Base-by-base conservation (phyloP, 1,284 basidiomycete genomes). In the Marasmius tenuissimus region DNA sequence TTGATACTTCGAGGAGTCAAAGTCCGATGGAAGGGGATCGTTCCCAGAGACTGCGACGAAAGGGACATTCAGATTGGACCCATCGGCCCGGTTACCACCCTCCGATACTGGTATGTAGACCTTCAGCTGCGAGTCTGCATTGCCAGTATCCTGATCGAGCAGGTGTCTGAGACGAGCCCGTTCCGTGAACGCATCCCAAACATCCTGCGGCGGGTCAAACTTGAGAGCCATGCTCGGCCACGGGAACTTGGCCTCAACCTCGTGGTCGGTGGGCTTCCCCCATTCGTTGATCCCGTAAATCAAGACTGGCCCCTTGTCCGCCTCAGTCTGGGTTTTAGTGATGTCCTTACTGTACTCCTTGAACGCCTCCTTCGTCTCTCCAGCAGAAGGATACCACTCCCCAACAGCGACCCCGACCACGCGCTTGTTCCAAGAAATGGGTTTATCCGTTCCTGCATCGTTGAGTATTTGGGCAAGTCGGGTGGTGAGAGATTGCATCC, bases 361-460 rank as follows among this genome's bases (percentile, higher is more conserved):
- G 11, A 52, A 52, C 11, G 69, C 62, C 62, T 78, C 75, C 59
- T 72, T 72, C 60, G 78, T 70, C 57, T 75, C 72, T 35, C 74
- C 70, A 22, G 72, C 66, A 58, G 72, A 75, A 47, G 59, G 48
- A 53, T 73, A 74, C 74, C 75, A 78, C 34, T 72, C 64, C 18
- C 70, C 78, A 1, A 78, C 67, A 20, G 73, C 74, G 37, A 79
- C 70, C 52, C 73, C 69, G 40, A 79, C 69, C 20, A 67, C 59
- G 34, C 77, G 69, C 60, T 73, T 72, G 3, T 74, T 70, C 55
- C 40, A 40, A 8, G 72, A 72, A 18, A 79, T 62, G 6, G 73
- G 72, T 20, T 72, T 65, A 50, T 67, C 76, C 33, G 78, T 65
- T 10, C 73, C 70, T 58, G 78, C 76, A 20, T 76, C 77, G 34